Evolutionary conservation across 164 flowering plant genomes (phyloP), one percentile per base, ranked within the genome.

Genomic region (Annona squamosa): DNA sequence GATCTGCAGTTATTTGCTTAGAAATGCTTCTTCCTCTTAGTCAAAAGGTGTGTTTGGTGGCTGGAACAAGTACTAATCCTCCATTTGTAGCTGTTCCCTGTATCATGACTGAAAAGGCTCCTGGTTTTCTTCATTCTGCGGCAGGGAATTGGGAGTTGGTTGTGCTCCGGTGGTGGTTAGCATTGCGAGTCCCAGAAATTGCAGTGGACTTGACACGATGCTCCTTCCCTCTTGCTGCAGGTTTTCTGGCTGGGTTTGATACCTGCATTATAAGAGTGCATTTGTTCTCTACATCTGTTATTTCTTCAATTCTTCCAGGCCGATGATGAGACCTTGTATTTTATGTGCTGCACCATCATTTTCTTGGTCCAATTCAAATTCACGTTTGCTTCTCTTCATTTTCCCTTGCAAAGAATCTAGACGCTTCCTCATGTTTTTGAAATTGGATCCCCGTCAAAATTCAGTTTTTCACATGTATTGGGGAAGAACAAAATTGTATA

Each of bases 1-100:
- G 77, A 85, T 47, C 47, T 67, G 68, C 79, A 69, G 65, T 62
- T 76, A 26, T 26, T 26, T 6, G 61, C 10, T 48, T 52, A 52
- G 59, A 52, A 52, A 44, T 10, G 52, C 18, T 44, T 45, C n/a
- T 48, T 42, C 61, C 6, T 2, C 41, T 19, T 52, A 42, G 26
- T 47, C 18, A 26, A 17, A 19, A 13, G 70, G 56, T 68, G 57
- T 10, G 41, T 4, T n/a, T 68, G 5, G 52, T 18, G 6, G 17
- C 65, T 63, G 17, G 3, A 46, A 42, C 46, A 19, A 68, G 7
- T n/a, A 45, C 16, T 56, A 17, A 19, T n/a, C 19, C 10, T 46
- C 52, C 46, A 52, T 68, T 18, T 46, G 9, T 42, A 66, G 68
- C 6, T 43, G 46, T 43, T 7, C 16, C 4, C 4, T 18, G 19